Percentiles rank a stretch among this genome's conserved stretches.
Conservation (phyloP, 2,329 filamentous ascomycete genomes). For the Scedosporium dehoogii region DNA sequence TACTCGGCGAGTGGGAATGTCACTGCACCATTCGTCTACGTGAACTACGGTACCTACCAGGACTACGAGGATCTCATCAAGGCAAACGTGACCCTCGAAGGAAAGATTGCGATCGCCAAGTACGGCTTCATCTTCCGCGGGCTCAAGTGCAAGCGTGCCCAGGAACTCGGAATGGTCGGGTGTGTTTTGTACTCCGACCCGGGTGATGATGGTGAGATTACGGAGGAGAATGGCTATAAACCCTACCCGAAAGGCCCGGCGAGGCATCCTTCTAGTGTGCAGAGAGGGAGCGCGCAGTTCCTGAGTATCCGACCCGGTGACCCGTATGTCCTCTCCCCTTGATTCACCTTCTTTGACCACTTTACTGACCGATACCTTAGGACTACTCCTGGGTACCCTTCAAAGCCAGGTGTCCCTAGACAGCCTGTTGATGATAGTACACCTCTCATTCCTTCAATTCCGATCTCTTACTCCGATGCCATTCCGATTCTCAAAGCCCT, state of each 20-base stretch:
- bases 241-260: slow-evolving; percentile 80
- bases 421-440: slow-evolving; percentile 59
- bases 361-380: slow-evolving; percentile 17
- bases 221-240: slow-evolving; percentile 69
- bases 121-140: slow-evolving; percentile 85
- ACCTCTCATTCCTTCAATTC: slow-evolving; percentile 80
- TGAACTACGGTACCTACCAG: slow-evolving; percentile 79
- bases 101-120: slow-evolving; percentile 78
- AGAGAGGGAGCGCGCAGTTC: slow-evolving; percentile 79
- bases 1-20: slow-evolving; percentile 91
- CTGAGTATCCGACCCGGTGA: slow-evolving; percentile 61
- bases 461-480: slow-evolving; percentile 81
- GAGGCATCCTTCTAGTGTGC: slow-evolving; percentile 78
- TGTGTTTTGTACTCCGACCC: slow-evolving; percentile 79
- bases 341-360: neutral
- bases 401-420: slow-evolving; percentile 77
- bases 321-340: slow-evolving; percentile 34
- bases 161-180: slow-evolving; percentile 85
- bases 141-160: slow-evolving; percentile 84
- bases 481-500: slow-evolving; percentile 81
- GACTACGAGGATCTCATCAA: slow-evolving; percentile 76
- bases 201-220: slow-evolving; percentile 75
- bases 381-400: slow-evolving; percentile 88
- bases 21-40: slow-evolving; percentile 76
- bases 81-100: slow-evolving; percentile 64